Conservation (phyloP, 176 grass and related monocot species). For the Sorghum bicolor region DNA sequence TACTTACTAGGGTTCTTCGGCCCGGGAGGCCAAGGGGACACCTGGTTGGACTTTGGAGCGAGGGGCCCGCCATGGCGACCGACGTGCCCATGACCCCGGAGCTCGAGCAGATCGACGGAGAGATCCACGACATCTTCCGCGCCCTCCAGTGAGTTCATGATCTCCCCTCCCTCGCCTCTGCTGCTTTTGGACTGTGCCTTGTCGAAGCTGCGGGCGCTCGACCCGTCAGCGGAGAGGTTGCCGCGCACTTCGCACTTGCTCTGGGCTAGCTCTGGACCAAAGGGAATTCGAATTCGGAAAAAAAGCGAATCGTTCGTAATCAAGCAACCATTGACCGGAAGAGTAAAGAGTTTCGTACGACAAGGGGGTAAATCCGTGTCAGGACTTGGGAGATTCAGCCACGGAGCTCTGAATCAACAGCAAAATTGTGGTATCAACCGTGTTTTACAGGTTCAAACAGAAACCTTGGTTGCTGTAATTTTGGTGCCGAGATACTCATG, state of each 20-base stretch:
- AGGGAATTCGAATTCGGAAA: too few relatives aligned
- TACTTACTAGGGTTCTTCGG: not conserved
- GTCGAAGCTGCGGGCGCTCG: not conserved
- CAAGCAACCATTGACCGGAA: not conserved
- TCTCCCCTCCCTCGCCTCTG: not conserved
- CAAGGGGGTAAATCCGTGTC: not conserved
- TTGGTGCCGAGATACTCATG: not conserved
- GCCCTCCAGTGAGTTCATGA: slow-evolving; percentile 65
- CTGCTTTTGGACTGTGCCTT: not conserved
- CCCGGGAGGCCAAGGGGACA: not conserved
- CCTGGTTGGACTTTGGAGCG: not conserved
- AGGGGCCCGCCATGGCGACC: slow-evolving; percentile 49
- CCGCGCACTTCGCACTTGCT: not conserved
- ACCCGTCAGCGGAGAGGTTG: not conserved
- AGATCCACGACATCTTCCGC: slow-evolving; percentile 97
- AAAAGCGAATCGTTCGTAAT: not conserved
- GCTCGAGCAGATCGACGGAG: slow-evolving; percentile 89
- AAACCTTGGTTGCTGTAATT: not conserved
- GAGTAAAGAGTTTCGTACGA: not conserved
- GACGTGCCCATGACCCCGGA: slow-evolving; percentile 77
- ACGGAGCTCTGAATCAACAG: not conserved
- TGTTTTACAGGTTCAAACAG: not conserved
- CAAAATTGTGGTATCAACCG: not conserved
- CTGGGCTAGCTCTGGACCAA: not conserved
- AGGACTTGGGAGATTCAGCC: not conserved